These are phyloP conservation scores for Stemphylium lycopersici DNA, from an alignment of 2,329 filamentous ascomycete genomes.

Conservation along the genomic window DNA sequence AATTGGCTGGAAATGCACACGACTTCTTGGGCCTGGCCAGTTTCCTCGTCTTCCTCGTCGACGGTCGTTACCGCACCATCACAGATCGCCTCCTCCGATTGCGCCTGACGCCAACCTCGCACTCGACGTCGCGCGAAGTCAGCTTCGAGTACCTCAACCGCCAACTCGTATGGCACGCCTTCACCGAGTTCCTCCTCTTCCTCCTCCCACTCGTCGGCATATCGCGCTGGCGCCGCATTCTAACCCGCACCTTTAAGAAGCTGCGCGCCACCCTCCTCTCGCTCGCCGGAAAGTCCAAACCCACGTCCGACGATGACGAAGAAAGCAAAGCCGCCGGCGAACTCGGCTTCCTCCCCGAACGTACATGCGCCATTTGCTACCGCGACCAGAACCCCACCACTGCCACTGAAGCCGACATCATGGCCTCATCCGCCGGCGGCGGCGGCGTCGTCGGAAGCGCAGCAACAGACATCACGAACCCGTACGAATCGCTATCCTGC, in stretches of 20 bases:
- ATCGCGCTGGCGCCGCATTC: conserved; percentile 87
- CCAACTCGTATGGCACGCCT: conserved; percentile 99
- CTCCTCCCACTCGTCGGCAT: conserved; percentile 96
- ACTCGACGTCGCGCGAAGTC: conserved; percentile 84
- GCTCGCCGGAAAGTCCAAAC: conserved; percentile 52
- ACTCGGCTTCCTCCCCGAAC: conserved; percentile 82
- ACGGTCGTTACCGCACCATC: conserved; percentile 88
- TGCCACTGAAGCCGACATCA: conserved; percentile 71
- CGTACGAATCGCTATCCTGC: conserved; percentile 89
- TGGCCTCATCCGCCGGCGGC: conserved; percentile 66
- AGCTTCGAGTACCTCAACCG: conserved; percentile 98
- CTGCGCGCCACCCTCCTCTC: conserved; percentile 65
- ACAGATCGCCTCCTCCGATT: conserved; percentile 84
- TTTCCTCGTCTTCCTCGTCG: conserved; percentile 88
- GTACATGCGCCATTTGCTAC: conserved; percentile 97
- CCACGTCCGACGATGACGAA: conserved; percentile 55
- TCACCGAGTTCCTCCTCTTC: conserved; percentile 98
- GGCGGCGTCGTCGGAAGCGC: conserved; percentile 85
- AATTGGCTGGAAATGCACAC: conserved; percentile 72
- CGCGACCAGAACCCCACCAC: conserved; percentile 82
- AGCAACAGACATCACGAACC: conserved; percentile 93
- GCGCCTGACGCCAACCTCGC: conserved; percentile 82
- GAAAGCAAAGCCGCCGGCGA: conserved; percentile 65
- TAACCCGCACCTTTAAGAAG: conserved; percentile 84
- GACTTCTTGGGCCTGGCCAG: conserved; percentile 81